Evolutionary conservation across 108 stramenopile species (phyloP).

Genomic region (Mediolabrus comicus): DNA sequence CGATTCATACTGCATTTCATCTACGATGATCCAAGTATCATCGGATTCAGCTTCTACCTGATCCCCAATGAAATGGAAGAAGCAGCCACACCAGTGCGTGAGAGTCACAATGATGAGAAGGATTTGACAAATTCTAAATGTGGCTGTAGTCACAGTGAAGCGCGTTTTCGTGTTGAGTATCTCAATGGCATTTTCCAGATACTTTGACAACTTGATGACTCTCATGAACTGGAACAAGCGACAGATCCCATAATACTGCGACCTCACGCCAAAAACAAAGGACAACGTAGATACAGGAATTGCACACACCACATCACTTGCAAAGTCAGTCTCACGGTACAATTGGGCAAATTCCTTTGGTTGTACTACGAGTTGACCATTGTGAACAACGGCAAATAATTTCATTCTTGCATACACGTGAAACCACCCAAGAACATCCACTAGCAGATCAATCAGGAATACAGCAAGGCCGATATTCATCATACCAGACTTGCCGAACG

Average conservation of each 20-base stretch:
- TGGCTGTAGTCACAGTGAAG: constrained; percentile 39
- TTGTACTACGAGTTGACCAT: constrained; percentile 33
- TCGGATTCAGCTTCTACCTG: not conserved
- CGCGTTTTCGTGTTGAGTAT: constrained; percentile 29
- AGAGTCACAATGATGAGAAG: constrained; percentile 42
- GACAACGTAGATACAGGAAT: constrained; percentile 33
- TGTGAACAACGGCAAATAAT: constrained; percentile 42
- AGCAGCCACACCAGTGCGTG: constrained; percentile 45
- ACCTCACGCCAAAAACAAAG: constrained; percentile 5
- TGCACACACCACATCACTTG: constrained; percentile 9
- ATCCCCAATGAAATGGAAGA: constrained; percentile 43
- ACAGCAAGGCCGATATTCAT: too few species aligned
- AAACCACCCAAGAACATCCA: constrained; percentile 28
- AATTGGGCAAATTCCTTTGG: constrained; percentile 39
- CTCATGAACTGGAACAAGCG: constrained; percentile 43
- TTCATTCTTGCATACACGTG: constrained; percentile 31
- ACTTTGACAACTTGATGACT: constrained; percentile 30
- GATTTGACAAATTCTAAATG: constrained; percentile 41
- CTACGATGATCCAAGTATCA: constrained; percentile 30
- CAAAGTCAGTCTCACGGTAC: constrained; percentile 28
- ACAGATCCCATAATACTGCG: constrained; percentile 23
- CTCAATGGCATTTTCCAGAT: constrained; percentile 33
- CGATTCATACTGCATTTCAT: constrained; percentile 19
- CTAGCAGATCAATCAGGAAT: constrained; percentile 25
- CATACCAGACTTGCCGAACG: constrained; percentile 18